phyloP scores from a whole-genome alignment of 768 basidiomycete genomes.

The Serendipita vermifera region DNA sequence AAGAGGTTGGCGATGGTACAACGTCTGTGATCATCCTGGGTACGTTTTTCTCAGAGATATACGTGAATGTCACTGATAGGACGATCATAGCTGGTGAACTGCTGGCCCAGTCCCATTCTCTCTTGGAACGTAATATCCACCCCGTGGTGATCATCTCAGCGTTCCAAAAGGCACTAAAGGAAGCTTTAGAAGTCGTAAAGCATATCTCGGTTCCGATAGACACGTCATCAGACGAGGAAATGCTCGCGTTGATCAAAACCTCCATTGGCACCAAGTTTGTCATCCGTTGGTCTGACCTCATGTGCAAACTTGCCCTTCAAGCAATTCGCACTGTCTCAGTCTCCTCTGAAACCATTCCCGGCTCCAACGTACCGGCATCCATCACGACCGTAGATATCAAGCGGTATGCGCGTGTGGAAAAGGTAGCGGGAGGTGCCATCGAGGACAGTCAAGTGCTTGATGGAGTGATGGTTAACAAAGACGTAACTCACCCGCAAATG shows the following conservation, averaged over 20 bases:
- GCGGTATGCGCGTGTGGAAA: constrained; percentile 94
- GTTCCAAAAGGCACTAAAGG: constrained; percentile 90
- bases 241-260: constrained; percentile 95
- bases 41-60: constrained; percentile 25
- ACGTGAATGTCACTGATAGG: neutral
- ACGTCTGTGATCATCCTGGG: constrained; percentile 97
- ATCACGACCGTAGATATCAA: constrained; percentile 93
- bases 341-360: constrained; percentile 15
- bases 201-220: constrained; percentile 84
- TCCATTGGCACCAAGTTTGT: constrained; percentile 99
- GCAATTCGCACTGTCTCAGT: constrained; percentile 72
- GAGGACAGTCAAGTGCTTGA: constrained; percentile 77
- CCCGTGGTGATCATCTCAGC: constrained; percentile 98
- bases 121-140: constrained; percentile 94
- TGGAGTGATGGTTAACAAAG: constrained; percentile 98
- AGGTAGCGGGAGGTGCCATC: constrained; percentile 94
- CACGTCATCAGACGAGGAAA: constrained; percentile 69
- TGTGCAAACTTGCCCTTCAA: constrained; percentile 89
- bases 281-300: constrained; percentile 89
- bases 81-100: constrained; percentile 73
- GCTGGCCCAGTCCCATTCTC: constrained; percentile 82
- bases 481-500: constrained; percentile 97
- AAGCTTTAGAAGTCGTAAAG: constrained; percentile 79
- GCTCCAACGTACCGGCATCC: constrained; percentile 51
- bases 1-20: constrained; percentile 97